A percentile compares a stretch with the other conserved stretches of the same genome.
Conservation (phyloP, 345 rosid species). For the Euphorbia lathyris region DNA sequence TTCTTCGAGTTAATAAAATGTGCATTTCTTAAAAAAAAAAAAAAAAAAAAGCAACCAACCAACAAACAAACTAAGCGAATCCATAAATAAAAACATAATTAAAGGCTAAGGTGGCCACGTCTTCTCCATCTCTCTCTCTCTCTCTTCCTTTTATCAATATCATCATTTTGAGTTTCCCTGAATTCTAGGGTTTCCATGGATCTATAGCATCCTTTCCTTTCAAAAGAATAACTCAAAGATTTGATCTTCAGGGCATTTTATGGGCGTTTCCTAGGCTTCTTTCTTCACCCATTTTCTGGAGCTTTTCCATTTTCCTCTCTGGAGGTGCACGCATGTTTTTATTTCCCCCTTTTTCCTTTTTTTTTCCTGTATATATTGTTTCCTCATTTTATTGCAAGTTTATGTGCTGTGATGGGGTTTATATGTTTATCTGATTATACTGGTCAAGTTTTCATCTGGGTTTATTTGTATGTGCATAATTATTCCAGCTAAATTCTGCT, state of each 20-base stretch:
- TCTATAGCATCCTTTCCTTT: slow-evolving; percentile 16
- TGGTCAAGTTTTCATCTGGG: slow-evolving; percentile 15
- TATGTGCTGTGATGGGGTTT: not conserved
- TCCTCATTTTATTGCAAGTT: not conserved
- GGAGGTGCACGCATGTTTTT: slow-evolving; percentile 40
- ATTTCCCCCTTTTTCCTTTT: not conserved
- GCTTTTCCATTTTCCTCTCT: slow-evolving; percentile 19
- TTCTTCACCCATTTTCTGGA: slow-evolving; percentile 29
- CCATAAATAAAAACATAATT: slow-evolving; percentile 16
- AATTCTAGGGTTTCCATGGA: slow-evolving; percentile 43
- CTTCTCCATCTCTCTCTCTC: slow-evolving; percentile 14
- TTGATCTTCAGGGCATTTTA: slow-evolving; percentile 4
- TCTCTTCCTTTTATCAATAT: slow-evolving; percentile 4
- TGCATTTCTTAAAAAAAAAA: not conserved
- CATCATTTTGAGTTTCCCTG: slow-evolving; percentile 20
- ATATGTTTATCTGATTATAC: slow-evolving; percentile 5
- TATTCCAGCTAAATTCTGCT: not conserved
- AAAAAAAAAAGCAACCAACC: slow-evolving; percentile 8
- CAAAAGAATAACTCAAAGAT: not conserved
- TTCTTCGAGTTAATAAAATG: too few relatives aligned
- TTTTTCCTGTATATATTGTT: too few relatives aligned
- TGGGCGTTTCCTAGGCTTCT: slow-evolving; percentile 34
- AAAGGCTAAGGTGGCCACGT: slow-evolving; percentile 28
- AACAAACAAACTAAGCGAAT: slow-evolving; percentile 15
- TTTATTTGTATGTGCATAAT: slow-evolving; percentile 8